Evolutionary conservation across 257 asterid genomes (phyloP).

Genomic region (Datura wrightii): DNA sequence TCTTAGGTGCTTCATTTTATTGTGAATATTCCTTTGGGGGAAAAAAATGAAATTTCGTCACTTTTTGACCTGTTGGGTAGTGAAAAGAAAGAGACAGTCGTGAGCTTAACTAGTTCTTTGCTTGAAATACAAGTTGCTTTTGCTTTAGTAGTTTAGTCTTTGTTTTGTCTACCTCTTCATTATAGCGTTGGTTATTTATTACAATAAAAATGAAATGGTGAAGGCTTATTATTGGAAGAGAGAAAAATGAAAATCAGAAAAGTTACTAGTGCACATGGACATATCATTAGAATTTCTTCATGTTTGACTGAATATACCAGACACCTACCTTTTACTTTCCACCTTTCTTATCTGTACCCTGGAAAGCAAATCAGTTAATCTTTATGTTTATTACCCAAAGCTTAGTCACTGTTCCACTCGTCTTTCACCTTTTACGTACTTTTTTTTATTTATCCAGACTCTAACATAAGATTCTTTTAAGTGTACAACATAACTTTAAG

Average conservation of each 20-base stretch:
- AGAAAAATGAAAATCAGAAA: neutral
- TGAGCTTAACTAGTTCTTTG: neutral
- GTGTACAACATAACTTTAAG: neutral
- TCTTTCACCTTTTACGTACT: slow-evolving; percentile 20
- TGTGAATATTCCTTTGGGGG: neutral
- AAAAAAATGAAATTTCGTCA: neutral
- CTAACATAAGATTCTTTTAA: neutral
- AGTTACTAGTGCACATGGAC: slow-evolving; percentile 7
- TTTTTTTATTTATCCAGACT: neutral
- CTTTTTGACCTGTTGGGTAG: neutral
- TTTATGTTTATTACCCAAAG: neutral
- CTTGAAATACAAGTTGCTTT: slow-evolving; percentile 14
- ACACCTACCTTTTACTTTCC: neutral
- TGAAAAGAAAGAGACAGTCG: slow-evolving; percentile 21
- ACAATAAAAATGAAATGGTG: neutral
- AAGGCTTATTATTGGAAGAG: neutral
- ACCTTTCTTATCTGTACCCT: neutral
- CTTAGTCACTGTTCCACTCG: slow-evolving; percentile 31
- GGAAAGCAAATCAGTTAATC: neutral
- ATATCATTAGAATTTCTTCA: slow-evolving; percentile 16
- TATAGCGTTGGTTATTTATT: neutral
- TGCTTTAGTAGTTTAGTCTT: neutral
- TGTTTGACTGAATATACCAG: neutral
- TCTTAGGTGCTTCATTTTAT: neutral
- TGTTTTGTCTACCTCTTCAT: neutral